These are phyloP conservation scores for Exophiala calicioides DNA, from an alignment of 2,329 filamentous ascomycete genomes.

Conservation along the genomic window DNA sequence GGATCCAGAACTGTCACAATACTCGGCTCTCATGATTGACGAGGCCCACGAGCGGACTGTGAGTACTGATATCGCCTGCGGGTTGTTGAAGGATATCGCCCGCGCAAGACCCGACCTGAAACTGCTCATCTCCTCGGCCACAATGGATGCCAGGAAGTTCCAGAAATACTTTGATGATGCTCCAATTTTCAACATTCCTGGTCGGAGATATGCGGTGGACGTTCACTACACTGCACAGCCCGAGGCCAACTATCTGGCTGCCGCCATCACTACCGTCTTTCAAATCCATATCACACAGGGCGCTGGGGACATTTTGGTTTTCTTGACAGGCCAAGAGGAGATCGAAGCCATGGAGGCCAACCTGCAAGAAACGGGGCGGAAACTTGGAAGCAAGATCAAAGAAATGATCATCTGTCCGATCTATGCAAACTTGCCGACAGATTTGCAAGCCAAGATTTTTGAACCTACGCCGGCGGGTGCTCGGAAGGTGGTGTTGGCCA, in stretches of 20 bases:
- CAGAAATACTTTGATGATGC: conserved; percentile 87
- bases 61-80: conserved; percentile 85
- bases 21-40: conserved; percentile 91
- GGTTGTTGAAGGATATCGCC: conserved; percentile 84
- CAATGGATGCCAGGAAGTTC: conserved; percentile 92
- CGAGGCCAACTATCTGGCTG: conserved; percentile 89
- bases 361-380: conserved; percentile 80
- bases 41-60: conserved; percentile 95
- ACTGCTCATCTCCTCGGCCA: conserved; percentile 88
- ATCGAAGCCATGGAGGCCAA: conserved; percentile 86
- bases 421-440: conserved; percentile 88
- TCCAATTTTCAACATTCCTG: conserved; percentile 93
- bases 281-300: conserved; percentile 90
- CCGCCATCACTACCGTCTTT: conserved; percentile 89
- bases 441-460: conserved; percentile 90
- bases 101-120: conserved; percentile 82
- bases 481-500: conserved; percentile 89
- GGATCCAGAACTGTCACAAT: conserved; percentile 78
- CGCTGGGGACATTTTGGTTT: conserved; percentile 86
- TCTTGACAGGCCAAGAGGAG: conserved; percentile 93
- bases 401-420: conserved; percentile 91
- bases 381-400: conserved; percentile 78
- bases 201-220: conserved; percentile 83
- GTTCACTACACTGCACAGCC: conserved; percentile 88
- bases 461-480: conserved; percentile 83